These are phyloP conservation scores for Cudoniella acicularis DNA, from an alignment of 495 filamentous ascomycete genomes.

Conservation along the genomic window DNA sequence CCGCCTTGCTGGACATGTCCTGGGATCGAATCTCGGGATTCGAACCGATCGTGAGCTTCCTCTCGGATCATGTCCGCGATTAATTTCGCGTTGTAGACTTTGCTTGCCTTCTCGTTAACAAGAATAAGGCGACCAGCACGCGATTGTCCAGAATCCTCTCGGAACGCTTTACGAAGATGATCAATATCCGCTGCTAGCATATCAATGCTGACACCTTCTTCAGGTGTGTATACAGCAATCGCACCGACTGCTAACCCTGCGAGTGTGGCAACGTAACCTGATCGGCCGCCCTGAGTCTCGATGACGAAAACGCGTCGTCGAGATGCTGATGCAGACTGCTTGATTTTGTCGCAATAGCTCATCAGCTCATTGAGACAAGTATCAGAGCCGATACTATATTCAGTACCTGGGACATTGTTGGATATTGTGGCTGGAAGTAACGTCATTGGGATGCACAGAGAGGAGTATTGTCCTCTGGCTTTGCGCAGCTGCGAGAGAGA, in stretches of 20 bases:
- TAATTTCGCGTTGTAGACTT: constrained; percentile 85
- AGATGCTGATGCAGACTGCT: constrained; percentile 91
- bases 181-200: constrained; percentile 92
- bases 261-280: constrained; percentile 90
- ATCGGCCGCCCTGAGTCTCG: constrained; percentile 93
- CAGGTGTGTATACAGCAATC: constrained; percentile 94
- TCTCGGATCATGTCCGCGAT: constrained; percentile 95
- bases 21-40: constrained; percentile 88
- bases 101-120: constrained; percentile 87
- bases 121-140: constrained; percentile 92
- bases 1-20: constrained; percentile 98
- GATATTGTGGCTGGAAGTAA: constrained; percentile 94
- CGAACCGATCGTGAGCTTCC: constrained; percentile 87
- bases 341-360: constrained; percentile 93
- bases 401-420: constrained; percentile 97
- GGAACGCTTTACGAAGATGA: constrained; percentile 82
- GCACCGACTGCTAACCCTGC: constrained; percentile 87
- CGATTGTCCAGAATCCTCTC: constrained; percentile 80
- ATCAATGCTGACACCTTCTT: constrained; percentile 90
- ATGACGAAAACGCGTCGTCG: constrained; percentile 94
- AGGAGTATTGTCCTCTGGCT: constrained; percentile 70
- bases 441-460: constrained; percentile 90
- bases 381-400: constrained; percentile 95
- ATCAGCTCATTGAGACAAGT: constrained; percentile 97
- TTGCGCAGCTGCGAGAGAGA: constrained; percentile 81